Evolutionary conservation across 2,329 filamentous ascomycete genomes (phyloP).

Genomic region (Cryphonectria japonica): DNA sequence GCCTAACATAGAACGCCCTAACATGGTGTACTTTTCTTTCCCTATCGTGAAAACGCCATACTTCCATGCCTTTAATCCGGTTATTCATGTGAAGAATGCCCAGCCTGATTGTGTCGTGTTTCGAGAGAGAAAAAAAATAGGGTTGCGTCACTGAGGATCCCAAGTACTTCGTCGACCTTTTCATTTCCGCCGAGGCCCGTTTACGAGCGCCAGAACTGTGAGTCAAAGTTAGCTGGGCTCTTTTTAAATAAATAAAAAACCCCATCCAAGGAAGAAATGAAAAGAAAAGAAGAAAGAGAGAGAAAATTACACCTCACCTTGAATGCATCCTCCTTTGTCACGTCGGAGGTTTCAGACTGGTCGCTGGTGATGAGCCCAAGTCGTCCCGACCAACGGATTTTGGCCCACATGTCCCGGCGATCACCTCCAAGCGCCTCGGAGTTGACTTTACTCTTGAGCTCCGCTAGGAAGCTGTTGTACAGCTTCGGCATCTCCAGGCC

Average conservation of each 20-base stretch:
- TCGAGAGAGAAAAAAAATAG: not conserved
- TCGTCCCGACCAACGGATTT: conserved; percentile 61
- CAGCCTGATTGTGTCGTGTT: not conserved
- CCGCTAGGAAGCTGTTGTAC: conserved; percentile 75
- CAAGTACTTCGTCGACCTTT: not conserved
- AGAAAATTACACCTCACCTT: conserved; percentile 46
- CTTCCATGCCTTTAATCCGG: not conserved
- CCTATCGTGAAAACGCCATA: not conserved
- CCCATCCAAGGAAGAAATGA: too few species aligned
- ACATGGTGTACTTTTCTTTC: not conserved
- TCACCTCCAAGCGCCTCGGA: conserved; percentile 75
- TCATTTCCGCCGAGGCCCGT: not conserved
- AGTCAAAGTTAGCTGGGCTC: not conserved
- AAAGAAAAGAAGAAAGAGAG: too few species aligned
- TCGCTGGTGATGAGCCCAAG: conserved; percentile 74
- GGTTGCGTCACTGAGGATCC: not conserved
- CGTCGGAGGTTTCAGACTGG: conserved; percentile 65
- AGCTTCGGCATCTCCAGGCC: conserved; percentile 74
- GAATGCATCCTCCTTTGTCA: conserved; percentile 72
- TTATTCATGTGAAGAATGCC: not conserved
- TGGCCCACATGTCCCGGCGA: conserved; percentile 81
- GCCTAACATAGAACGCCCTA: not conserved
- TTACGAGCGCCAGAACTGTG: conserved; percentile 15
- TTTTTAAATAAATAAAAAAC: not conserved
- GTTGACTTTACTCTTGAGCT: conserved; percentile 73